Percentiles rank a stretch among this genome's conserved stretches.
Conservation (phyloP, 768 basidiomycete genomes). For the Hemileccinum rubropunctum region DNA sequence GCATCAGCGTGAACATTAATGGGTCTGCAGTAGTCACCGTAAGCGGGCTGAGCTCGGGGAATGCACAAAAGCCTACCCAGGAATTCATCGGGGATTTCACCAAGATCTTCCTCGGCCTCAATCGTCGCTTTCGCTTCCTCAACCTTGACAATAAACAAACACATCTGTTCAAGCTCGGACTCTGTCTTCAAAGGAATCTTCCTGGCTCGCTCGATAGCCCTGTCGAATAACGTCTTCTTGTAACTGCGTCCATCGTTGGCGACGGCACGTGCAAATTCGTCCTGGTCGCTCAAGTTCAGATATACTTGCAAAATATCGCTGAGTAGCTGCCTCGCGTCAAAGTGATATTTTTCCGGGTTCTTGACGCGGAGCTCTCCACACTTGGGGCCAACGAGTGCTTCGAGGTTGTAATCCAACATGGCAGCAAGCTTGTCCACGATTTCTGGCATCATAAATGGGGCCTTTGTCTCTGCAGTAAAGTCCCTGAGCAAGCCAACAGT, state of each 20-base stretch:
- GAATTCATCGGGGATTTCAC: constrained; percentile 94
- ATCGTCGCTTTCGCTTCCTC: constrained; percentile 79
- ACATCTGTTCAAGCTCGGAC: constrained; percentile 68
- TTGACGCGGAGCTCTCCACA: constrained; percentile 84
- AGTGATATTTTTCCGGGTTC: constrained; percentile 85
- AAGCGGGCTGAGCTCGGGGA: neutral
- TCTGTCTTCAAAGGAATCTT: constrained; percentile 68
- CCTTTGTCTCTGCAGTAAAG: constrained; percentile 89
- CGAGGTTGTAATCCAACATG: constrained; percentile 94
- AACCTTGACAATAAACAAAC: constrained; percentile 72
- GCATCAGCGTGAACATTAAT: constrained; percentile 90
- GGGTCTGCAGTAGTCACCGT: constrained; percentile 56
- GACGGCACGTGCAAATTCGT: constrained; percentile 79
- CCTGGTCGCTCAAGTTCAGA: constrained; percentile 78
- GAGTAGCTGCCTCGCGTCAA: constrained; percentile 79
- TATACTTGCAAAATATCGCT: constrained; percentile 89
- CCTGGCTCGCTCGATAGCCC: constrained; percentile 65
- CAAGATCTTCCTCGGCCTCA: constrained; percentile 88
- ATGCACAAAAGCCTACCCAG: constrained; percentile 55
- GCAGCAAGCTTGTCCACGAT: constrained; percentile 94
- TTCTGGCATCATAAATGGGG: constrained; percentile 93
- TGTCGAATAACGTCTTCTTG: constrained; percentile 75
- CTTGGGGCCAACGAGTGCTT: constrained; percentile 83
- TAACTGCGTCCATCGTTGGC: constrained; percentile 96
- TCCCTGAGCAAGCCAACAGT: constrained; percentile 89